Conservation (phyloP, 345 rosid species). For the Sisymbrium altissimum region DNA sequence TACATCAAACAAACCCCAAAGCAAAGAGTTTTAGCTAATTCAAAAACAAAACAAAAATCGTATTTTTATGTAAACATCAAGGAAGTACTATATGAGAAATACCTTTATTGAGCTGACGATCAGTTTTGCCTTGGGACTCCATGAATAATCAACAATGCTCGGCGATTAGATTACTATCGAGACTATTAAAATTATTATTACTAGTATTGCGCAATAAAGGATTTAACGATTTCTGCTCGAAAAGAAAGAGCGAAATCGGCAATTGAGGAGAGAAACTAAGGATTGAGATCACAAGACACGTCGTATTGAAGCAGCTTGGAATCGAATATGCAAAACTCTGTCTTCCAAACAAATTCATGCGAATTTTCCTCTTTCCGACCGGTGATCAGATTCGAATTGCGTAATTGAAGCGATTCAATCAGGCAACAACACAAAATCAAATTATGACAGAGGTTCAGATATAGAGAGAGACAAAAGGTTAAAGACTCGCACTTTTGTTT, state of each 20-base stretch:
- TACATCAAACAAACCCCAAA: background rate
- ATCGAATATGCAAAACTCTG: constrained; percentile 48
- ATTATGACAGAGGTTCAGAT: background rate
- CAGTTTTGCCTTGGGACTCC: constrained; percentile 62
- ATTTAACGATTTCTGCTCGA: constrained; percentile 44
- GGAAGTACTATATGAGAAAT: background rate
- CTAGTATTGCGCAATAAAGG: constrained; percentile 32
- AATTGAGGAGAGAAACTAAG: constrained; percentile 78
- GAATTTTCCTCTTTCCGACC: background rate
- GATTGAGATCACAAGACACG: constrained; percentile 58
- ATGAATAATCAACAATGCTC: constrained; percentile 35
- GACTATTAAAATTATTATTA: background rate
- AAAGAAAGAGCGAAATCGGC: constrained; percentile 47
- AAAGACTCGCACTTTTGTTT: constrained; percentile 1
- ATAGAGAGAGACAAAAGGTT: constrained; percentile 3
- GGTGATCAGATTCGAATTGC: constrained; percentile 8
- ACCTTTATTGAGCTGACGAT: constrained; percentile 74
- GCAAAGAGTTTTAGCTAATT: background rate
- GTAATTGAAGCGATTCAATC: background rate
- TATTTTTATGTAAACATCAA: too few species aligned
- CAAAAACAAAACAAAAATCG: background rate
- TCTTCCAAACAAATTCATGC: constrained; percentile 90
- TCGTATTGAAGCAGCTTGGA: constrained; percentile 49
- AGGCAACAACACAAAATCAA: background rate
- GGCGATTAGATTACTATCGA: constrained; percentile 10